These are phyloP conservation scores for Macrolepiota fuliginosa DNA, from an alignment of 768 basidiomycete species.

Conservation along the genomic window DNA sequence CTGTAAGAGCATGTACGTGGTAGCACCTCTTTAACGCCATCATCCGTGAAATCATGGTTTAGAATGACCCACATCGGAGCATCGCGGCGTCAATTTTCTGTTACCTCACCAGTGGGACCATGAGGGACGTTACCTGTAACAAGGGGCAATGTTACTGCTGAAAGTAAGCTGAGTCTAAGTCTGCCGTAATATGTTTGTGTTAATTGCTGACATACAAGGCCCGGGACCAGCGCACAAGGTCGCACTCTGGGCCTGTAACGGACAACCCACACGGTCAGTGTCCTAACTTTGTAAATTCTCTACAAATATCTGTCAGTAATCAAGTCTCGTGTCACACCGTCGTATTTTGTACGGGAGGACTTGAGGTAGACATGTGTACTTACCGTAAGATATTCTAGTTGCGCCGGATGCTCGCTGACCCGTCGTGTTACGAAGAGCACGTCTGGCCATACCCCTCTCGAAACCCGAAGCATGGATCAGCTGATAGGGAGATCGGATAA, in stretches of 20 bases:
- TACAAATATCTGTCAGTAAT: no score
- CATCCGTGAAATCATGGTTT: no score
- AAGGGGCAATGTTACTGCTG: slow-evolving; percentile 19
- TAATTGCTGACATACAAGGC: slow-evolving; percentile 1
- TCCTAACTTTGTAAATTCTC: no score
- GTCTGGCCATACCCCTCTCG: slow-evolving; percentile 18
- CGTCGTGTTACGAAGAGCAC: slow-evolving; percentile 31
- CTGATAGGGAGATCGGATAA: slow-evolving; percentile 1
- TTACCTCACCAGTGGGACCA: no score
- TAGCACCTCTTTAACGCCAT: no score
- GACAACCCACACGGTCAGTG: slow-evolving; percentile 22
- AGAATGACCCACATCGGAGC: no score
- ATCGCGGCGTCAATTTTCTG: no score
- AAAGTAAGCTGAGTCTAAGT: slow-evolving; percentile 17
- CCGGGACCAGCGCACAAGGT: slow-evolving; percentile 14
- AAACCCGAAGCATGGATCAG: no score
- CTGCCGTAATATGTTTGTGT: not conserved
- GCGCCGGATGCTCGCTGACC: slow-evolving; percentile 29
- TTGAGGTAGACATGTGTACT: slow-evolving; percentile 43
- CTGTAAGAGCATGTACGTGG: no score
- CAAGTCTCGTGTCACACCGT: no score
- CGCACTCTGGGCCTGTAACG: slow-evolving; percentile 17
- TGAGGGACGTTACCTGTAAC: no score
- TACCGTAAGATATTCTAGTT: slow-evolving; percentile 13
- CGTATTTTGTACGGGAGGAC: slow-evolving; percentile 18